A percentile compares a stretch with the other conserved stretches of the same genome.
These are phyloP conservation scores for Lodderomyces oxycetoniae DNA, from an alignment of 1,139 yeast species.

Conservation along the genomic window DNA sequence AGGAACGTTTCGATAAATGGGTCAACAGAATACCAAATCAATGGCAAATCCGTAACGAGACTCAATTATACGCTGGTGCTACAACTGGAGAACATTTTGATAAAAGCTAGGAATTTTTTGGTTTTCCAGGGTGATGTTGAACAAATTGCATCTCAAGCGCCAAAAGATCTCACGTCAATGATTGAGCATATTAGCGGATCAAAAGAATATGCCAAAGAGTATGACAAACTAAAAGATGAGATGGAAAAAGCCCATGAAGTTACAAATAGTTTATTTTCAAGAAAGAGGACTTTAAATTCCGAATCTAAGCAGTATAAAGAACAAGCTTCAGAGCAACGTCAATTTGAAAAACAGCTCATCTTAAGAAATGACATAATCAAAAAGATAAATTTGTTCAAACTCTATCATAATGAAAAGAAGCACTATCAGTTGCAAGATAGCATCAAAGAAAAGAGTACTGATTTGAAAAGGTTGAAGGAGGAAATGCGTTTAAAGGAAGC, in stretches of 20 bases:
- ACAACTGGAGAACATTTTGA: constrained; percentile 77
- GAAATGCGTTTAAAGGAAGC: constrained; percentile 22
- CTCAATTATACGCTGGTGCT: constrained; percentile 61
- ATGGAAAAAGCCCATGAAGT: constrained; percentile 64
- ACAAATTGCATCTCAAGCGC: constrained; percentile 83
- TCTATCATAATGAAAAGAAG: constrained; percentile 60
- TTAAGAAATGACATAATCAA: constrained; percentile 46
- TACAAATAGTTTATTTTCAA: constrained; percentile 61
- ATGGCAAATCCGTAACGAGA: constrained; percentile 59
- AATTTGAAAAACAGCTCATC: constrained; percentile 53
- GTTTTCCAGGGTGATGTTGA: constrained; percentile 98
- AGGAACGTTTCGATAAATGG: constrained; percentile 56
- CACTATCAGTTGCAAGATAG: constrained; percentile 29
- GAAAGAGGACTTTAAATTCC: constrained; percentile 66
- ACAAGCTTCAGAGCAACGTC: constrained; percentile 69
- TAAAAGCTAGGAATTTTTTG: constrained; percentile 85
- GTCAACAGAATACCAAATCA: constrained; percentile 63
- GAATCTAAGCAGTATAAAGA: constrained; percentile 79
- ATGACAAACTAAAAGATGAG: constrained; percentile 62
- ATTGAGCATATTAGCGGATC: constrained; percentile 87
- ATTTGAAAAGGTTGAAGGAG: constrained; percentile 26
- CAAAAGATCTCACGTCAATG: constrained; percentile 66
- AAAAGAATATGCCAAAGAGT: constrained; percentile 59
- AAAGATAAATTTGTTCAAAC: constrained; percentile 55
- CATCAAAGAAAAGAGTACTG: constrained; percentile 22